Evolutionary conservation across 306 rosid species (phyloP), one percentile per base, ranked within the genome.

Genomic region (Lathyrus oleraceus): DNA sequence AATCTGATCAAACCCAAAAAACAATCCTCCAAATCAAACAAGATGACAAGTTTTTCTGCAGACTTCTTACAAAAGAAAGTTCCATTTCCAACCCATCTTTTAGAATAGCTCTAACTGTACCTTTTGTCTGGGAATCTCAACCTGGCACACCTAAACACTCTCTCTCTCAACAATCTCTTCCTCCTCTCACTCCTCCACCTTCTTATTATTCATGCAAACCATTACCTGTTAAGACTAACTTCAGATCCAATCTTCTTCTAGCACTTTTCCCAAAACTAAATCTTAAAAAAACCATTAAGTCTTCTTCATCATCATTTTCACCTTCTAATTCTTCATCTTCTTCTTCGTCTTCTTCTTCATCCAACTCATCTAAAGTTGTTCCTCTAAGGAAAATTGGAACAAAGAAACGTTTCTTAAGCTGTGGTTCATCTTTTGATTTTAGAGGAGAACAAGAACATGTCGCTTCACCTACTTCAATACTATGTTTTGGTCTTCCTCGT

Each of bases 171-270:
- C 48, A 54, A 61, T 42, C 83, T 38, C 78, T 86, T 1, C 97
- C 96, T 59, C 97, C 98, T 67, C 85, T 94, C 14, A 88, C 96
- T 48, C 98, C 97, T 45, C 98, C 98, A 61, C 98, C 99, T 49
- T 87, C 99, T 8, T 86, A 82, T 73, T 79, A 66, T 12, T 57
- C 62, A 57, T 57, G 62, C 40, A 57, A 57, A 57, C 40, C 61
- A 1, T 82, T 75, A 25, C 70, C 82, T 6, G 3, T 19, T 58
- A 87, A 84, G 5, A 85, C 71, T 10, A 38, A 11, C 10, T 78
- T 91, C 63, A 82, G 82, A 81, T 85, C 85, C 79, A 77, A 61
- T 32, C 83, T 84, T 11, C 68, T 87, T 14, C 61, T 39, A 8
- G 14, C 82, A 23, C 76, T 87, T 1, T 79, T 86, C 74, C 75